Percentiles rank a stretch among this genome's conserved stretches.
phyloP scores from a whole-genome alignment of 1,284 basidiomycete genomes.

The Moesziomyces sp. region DNA sequence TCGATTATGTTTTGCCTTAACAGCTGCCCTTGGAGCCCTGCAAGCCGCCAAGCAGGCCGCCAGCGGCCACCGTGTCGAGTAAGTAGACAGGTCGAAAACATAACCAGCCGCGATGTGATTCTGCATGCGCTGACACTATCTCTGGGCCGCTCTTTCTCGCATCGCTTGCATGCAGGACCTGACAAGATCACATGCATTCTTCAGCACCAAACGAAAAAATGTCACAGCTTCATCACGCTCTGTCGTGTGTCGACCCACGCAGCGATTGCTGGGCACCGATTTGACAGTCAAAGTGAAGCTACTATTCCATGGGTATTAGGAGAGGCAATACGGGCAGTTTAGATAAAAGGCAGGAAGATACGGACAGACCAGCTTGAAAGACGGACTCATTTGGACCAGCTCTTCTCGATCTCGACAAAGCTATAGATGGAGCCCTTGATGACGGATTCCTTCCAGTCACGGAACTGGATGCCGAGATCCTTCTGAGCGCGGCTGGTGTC shows the following conservation, averaged over 20 bases:
- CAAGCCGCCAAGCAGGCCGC: constrained; percentile 56
- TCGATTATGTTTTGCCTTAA: background rate
- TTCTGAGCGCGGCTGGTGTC: constrained; percentile 30
- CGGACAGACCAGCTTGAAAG: background rate
- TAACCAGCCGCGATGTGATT: background rate
- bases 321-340: background rate
- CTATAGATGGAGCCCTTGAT: constrained; percentile 47
- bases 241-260: background rate
- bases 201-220: background rate
- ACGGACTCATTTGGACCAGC: constrained; percentile 13
- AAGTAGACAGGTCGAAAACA: constrained; percentile 1
- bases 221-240: background rate
- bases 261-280: no score
- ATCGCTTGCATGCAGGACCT: constrained; percentile 3
- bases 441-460: constrained; percentile 42
- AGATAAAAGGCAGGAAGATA: background rate
- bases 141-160: no score
- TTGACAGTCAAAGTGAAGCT: background rate
- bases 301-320: constrained; percentile 7
- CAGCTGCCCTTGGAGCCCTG: constrained; percentile 50
- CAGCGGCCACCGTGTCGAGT: constrained; percentile 53
- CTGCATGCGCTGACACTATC: background rate
- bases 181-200: background rate
- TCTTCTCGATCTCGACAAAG: constrained; percentile 47
- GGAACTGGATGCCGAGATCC: constrained; percentile 39